Conservation (phyloP, 768 basidiomycete genomes). For the Suillus variegatus region DNA sequence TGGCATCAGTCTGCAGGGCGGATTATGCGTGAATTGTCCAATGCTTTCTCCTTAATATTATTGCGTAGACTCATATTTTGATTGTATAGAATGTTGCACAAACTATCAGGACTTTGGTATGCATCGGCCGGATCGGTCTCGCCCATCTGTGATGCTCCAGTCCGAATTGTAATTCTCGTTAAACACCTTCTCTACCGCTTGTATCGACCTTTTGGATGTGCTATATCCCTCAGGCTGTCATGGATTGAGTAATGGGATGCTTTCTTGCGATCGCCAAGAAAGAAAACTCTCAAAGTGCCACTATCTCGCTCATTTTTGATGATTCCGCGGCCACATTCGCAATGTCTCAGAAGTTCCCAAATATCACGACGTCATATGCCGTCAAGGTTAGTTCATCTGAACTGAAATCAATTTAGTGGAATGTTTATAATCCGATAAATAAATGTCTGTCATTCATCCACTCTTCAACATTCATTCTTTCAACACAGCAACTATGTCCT, state of each 20-base stretch:
- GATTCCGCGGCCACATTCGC: background rate
- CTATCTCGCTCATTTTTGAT: background rate
- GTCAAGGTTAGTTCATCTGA: too few species aligned
- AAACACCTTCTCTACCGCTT: background rate
- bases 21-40: background rate
- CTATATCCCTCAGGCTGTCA: background rate
- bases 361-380: background rate
- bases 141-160: background rate
- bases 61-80: background rate
- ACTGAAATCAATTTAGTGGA: too few species aligned
- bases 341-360: background rate
- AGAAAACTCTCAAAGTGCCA: background rate
- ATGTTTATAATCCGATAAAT: background rate
- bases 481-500: background rate
- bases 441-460: background rate
- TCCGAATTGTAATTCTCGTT: background rate
- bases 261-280: background rate
- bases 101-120: background rate
- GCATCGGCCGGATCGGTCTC: slow-evolving; percentile 10
- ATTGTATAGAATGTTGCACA: slow-evolving; percentile 1
- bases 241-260: background rate
- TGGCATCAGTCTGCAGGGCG: background rate
- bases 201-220: background rate
- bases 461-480: background rate
- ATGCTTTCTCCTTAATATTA: background rate